Evolutionary conservation across 441 rosid species (phyloP), one percentile per base, ranked within the genome.

Genomic region (Populus tomentosa): DNA sequence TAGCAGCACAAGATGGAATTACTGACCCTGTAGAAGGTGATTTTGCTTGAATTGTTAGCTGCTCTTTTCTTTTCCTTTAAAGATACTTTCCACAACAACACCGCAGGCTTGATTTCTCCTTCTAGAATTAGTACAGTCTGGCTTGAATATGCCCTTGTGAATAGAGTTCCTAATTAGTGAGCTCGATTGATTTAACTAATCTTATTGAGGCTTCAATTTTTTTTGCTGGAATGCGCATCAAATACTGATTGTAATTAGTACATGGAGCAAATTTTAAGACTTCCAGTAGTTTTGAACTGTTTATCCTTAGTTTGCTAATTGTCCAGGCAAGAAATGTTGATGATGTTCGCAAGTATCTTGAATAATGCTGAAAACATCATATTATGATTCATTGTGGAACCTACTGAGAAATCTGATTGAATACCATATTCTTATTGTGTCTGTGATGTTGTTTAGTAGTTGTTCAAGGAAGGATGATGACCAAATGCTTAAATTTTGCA

Each of bases 11-110:
- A 75, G 40, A 79, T 74, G 33, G 10, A 65, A 81, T 89, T 73
- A 94, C 98, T 26, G 80, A 85, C 74, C 98, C 92, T 53, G 78
- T 28, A 2, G 97, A 95, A 93, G 97, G 98, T 90, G 38, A 77
- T 46, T 78, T 69, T 36, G 38, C 28, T 56, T 73, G 0, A 28
- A 6, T 53, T 63, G 26, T 10, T 68, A 3, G 9, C 38, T 38
- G 70, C 70, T 33, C 4, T 7, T 70, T 68, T 56, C n/a, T 40
- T 46, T 63, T 24, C 23, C 36, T 21, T 61, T 59, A 35, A 21
- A 30, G 18, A 40, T 20, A 28, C 46, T 23, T 64, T 7, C 61
- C 66, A 10, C 61, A 53, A 21, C 10, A 33, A 40, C 21, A 28
- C 36, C 30, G 38, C 70, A 70, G 10, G 28, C 65, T 61, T 59